A percentile compares a stretch with the other conserved stretches of the same genome.
Conservation (phyloP, 1,284 basidiomycete genomes). For the Salmacisia buchloeana region DNA sequence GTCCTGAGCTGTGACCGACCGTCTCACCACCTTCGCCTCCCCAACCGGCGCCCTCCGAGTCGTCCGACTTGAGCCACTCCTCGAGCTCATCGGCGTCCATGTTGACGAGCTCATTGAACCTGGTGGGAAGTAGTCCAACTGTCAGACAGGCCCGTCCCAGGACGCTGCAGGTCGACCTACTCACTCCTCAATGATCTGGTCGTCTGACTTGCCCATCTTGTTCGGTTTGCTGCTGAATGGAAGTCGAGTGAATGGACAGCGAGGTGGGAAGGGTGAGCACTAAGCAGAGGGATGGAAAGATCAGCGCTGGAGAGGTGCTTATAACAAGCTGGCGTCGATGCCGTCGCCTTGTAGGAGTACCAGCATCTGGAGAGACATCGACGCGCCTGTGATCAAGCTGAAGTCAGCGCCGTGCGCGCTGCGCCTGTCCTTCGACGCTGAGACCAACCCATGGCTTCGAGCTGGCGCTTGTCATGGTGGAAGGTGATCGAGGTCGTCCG, state of each 20-base stretch:
- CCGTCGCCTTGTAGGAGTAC: too few species aligned
- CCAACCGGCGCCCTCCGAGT: constrained; percentile 29
- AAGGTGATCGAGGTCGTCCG: too few species aligned
- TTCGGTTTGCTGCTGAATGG: background rate
- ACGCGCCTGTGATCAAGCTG: too few species aligned
- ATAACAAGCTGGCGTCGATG: too few species aligned
- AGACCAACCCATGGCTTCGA: too few species aligned
- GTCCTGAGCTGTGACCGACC: constrained; percentile 39
- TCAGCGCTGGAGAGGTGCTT: too few species aligned
- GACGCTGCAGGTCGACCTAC: background rate
- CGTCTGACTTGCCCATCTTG: constrained; percentile 33
- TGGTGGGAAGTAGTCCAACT: background rate
- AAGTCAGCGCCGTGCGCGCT: too few species aligned
- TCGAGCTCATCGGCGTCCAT: constrained; percentile 43
- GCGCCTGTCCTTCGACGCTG: too few species aligned
- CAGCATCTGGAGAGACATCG: too few species aligned
- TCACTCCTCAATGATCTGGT: constrained; percentile 22
- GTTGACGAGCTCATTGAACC: constrained; percentile 47
- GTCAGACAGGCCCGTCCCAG: background rate
- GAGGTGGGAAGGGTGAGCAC: constrained; percentile 4
- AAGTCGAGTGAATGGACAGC: background rate
- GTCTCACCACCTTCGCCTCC: constrained; percentile 33
- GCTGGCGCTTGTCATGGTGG: too few species aligned
- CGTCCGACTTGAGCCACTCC: constrained; percentile 44
- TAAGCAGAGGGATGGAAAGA: background rate